Base-by-base conservation (phyloP, 257 asterid species). In the Cordia subcordata region DNA sequence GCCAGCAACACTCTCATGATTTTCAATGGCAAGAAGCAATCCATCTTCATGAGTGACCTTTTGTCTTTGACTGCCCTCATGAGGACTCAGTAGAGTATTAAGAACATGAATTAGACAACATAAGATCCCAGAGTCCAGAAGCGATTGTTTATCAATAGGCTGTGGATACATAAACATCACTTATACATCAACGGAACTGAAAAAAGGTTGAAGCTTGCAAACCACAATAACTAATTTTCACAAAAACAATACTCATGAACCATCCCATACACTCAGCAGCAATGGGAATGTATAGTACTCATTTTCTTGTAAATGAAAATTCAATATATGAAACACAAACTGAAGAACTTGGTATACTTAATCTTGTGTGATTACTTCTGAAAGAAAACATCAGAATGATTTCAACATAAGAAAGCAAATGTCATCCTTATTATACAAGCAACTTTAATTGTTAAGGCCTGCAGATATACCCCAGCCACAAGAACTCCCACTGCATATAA, bases 111-210 rank as follows among this genome's bases (percentile, higher is more conserved):
- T 81, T 81, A 93, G 97, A 58, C 94, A 89, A 86, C 95, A 80
- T 49, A 93, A 74, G 66, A 93, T 89, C 76, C 99, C 99, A 70
- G 97, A 89, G 77, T 89, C 99, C 59, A 89, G 91, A 72, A 93
- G 87, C 40, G 97, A 85, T 83, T 87, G 99, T 73, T 83, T 93
- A 80, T 89, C 99, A 74, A 81, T 81, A 22, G 90, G 87, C 99
- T 93, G 97, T 61, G 71, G 47, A 72, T 57, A 72, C 46, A 50
- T 53, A 66, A 40, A 61, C 51, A 44, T 50, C 37, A 61, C n/a
- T 51, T 51, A 22, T 49, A 49, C 17, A 53, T 33, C 38, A 22
- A 19, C 3, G 15, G 15, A 42, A 42, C 10, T 42, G 10, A 11
- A 8, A 42, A 42, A 42, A 42, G 35, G 6, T 27, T 6, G 35